Evolutionary conservation across 108 stramenopile genomes (phyloP).

Genomic region (Pseudonitzschia multiseries): DNA sequence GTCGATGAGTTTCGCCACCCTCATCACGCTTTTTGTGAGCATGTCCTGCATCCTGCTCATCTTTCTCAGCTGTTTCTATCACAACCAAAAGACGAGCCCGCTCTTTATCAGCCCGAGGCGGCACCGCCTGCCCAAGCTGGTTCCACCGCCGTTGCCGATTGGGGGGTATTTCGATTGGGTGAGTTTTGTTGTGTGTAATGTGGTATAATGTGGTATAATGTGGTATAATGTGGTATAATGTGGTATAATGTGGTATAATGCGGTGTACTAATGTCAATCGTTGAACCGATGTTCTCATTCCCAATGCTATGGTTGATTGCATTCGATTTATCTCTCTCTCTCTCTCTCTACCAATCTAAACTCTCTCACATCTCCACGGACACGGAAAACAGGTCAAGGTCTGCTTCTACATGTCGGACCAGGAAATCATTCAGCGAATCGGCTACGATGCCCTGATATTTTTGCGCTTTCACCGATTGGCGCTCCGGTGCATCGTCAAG

Average conservation of each 20-base stretch:
- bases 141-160: conserved; percentile 80
- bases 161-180: conserved; percentile 77
- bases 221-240: no score
- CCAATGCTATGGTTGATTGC: neutral
- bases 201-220: no score
- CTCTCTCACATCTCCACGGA: no score
- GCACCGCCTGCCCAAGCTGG: conserved; percentile 84
- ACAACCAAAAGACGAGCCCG: conserved; percentile 85
- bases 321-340: neutral
- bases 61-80: conserved; percentile 84
- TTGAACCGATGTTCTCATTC: no score
- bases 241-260: no score
- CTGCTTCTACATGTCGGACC: conserved; percentile 78
- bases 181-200: conserved; percentile 7
- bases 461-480: conserved; percentile 83
- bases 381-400: conserved; percentile 49
- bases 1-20: conserved; percentile 79
- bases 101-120: conserved; percentile 79
- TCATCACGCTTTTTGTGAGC: conserved; percentile 63
- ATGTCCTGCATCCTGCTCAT: conserved; percentile 63
- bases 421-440: conserved; percentile 88
- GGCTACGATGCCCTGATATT: conserved; percentile 89
- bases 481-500: conserved; percentile 86
- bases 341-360: no score
- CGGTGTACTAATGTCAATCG: no score